Base-by-base conservation (phyloP, 768 basidiomycete genomes). In the Obba rivulosa region DNA sequence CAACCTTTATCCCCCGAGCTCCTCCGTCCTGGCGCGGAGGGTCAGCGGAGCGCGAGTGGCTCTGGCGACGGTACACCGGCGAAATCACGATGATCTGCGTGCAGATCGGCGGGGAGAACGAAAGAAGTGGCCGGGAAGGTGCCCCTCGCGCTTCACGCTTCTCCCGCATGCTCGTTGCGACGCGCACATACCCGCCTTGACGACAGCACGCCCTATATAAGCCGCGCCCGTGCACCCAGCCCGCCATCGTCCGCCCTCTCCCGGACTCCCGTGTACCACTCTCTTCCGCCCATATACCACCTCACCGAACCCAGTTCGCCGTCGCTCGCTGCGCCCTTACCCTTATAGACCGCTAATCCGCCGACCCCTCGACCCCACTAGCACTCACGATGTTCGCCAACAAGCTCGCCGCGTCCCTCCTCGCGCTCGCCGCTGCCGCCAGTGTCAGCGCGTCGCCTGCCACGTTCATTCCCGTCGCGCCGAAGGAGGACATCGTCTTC, bases 401-500 rank as follows among this genome's bases (percentile, higher is more conserved):
- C n/a, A 53, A 46, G 46, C 41, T 57, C 50, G 34, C 54, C 54
- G 34, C 47, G 4, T 42, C 51, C 51, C 45, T 51, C 22, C 44
- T 53, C 17, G 49, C 41, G 43, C 51, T 72, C 57, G 65, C 59
- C 43, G 52, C 66, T 53, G 53, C 71, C 43, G 34, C 68, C 48
- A 50, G 46, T 25, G 49, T 66, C 45, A 46, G 61, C 41, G 53
- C 59, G 46, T 40, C 64, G 43, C 63, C 59, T 50, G 47, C 50
- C 39, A 58, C 65, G 31, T 62, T 61, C 14, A 34, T 35, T 40
- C 66, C 66, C 13, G 24, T 63, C 10, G 50, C 58, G 0, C 60
- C 68, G 16, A 56, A 56, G 28, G 55, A 66, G 46, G 62, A 70
- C 46, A 46, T 68, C 43, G 54, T 72, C 46, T 70, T 71, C 52